phyloP scores from a whole-genome alignment of 306 rosid species.

The Adenanthera pavonina region DNA sequence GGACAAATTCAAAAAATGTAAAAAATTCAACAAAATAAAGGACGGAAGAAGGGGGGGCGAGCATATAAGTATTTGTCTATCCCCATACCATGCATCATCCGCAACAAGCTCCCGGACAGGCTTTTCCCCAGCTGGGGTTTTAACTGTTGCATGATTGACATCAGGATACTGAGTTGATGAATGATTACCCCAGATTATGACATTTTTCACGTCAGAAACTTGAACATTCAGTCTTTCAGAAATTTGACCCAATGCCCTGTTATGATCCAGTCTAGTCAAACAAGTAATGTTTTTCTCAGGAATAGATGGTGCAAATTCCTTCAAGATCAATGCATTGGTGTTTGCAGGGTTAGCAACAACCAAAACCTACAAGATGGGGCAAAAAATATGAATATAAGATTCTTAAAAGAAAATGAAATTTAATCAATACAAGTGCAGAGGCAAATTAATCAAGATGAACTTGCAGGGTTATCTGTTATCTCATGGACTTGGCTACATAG shows the following conservation, averaged over 20 bases:
- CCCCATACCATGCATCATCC: constrained; percentile 80
- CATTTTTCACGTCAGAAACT: constrained; percentile 92
- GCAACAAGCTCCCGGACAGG: constrained; percentile 78
- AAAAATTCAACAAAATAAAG: no score
- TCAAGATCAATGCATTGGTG: constrained; percentile 96
- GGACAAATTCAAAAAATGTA: neutral
- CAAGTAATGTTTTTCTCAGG: constrained; percentile 87
- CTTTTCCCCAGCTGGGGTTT: constrained; percentile 77
- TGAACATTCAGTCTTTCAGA: constrained; percentile 82
- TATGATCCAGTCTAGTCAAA: constrained; percentile 93
- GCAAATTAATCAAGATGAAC: neutral
- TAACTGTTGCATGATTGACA: constrained; percentile 90
- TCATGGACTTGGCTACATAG: constrained; percentile 1
- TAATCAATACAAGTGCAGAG: neutral
- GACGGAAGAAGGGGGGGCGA: neutral
- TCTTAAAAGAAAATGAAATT: neutral
- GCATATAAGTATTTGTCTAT: neutral
- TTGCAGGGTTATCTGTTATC: neutral
- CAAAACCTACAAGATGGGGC: constrained; percentile 68
- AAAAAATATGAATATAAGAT: neutral
- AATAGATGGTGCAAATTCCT: constrained; percentile 95
- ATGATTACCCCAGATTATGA: constrained; percentile 95
- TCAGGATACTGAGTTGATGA: constrained; percentile 97
- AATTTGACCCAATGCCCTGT: constrained; percentile 96
- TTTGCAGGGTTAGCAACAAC: constrained; percentile 99